Evolutionary conservation across 768 basidiomycete genomes (phyloP).

Genomic region (Pisolithus albus): DNA sequence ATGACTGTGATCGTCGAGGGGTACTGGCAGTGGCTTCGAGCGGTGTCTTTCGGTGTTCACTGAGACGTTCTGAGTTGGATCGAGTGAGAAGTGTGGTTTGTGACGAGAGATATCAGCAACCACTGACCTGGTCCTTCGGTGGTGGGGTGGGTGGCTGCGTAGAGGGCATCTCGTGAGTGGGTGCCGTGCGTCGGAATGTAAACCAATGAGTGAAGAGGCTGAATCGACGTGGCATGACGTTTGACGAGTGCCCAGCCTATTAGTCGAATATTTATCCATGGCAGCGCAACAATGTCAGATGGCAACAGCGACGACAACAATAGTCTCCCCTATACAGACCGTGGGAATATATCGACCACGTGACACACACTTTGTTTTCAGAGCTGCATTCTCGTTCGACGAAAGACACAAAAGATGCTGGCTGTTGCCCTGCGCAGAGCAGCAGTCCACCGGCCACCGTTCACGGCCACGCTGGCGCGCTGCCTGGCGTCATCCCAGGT

Average conservation of each 20-base stretch:
- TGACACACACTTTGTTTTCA: background rate
- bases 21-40: constrained; percentile 19
- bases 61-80: background rate
- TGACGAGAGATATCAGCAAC: background rate
- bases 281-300: background rate
- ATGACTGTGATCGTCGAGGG: constrained; percentile 10
- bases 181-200: background rate
- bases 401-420: constrained; percentile 11
- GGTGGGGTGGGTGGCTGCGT: background rate
- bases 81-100: background rate
- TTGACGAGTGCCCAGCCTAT: too few relatives aligned
- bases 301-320: background rate
- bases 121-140: background rate
- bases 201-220: background rate
- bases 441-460: constrained; percentile 11
- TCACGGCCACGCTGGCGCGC: constrained; percentile 15
- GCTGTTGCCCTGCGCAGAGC: constrained; percentile 18
- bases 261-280: too few relatives aligned
- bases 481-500: constrained; percentile 15
- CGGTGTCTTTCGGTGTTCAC: background rate
- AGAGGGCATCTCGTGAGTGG: background rate
- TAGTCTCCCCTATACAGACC: background rate
- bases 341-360: background rate
- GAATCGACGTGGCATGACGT: too few relatives aligned
- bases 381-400: background rate